Conservation (phyloP, 768 basidiomycete genomes). For the Tubosaeta sp. region DNA sequence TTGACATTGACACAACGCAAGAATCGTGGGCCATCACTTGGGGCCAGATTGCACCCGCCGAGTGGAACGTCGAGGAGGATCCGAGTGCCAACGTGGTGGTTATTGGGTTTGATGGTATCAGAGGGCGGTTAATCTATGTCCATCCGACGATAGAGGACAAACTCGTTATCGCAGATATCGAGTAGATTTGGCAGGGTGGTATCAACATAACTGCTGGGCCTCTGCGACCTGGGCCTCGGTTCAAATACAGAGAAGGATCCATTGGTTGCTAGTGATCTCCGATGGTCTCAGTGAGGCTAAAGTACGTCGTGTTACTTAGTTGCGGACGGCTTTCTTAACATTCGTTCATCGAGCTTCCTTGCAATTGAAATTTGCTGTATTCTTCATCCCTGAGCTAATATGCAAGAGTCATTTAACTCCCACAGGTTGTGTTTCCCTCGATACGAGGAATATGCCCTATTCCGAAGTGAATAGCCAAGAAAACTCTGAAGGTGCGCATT, state of each 20-base stretch:
- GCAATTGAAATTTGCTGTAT: background rate
- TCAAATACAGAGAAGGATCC: background rate
- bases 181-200: background rate
- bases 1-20: constrained; percentile 1
- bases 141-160: background rate
- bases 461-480: background rate
- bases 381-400: background rate
- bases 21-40: background rate
- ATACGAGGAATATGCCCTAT: background rate
- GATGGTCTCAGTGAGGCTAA: background rate
- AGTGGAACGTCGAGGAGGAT: background rate
- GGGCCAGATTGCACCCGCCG: background rate
- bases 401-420: background rate
- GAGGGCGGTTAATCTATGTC: background rate
- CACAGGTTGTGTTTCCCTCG: background rate
- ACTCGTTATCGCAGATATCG: background rate
- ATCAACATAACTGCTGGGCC: too few species aligned
- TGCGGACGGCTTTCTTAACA: background rate
- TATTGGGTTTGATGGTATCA: background rate
- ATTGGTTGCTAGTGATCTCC: background rate
- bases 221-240: too few species aligned
- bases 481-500: background rate
- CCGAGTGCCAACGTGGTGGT: too few species aligned
- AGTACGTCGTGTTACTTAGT: background rate
- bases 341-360: background rate